Evolutionary conservation across 2,329 filamentous ascomycete species (phyloP), one percentile per base, ranked within the genome.

Genomic region (Phaeosphaeria sp.): DNA sequence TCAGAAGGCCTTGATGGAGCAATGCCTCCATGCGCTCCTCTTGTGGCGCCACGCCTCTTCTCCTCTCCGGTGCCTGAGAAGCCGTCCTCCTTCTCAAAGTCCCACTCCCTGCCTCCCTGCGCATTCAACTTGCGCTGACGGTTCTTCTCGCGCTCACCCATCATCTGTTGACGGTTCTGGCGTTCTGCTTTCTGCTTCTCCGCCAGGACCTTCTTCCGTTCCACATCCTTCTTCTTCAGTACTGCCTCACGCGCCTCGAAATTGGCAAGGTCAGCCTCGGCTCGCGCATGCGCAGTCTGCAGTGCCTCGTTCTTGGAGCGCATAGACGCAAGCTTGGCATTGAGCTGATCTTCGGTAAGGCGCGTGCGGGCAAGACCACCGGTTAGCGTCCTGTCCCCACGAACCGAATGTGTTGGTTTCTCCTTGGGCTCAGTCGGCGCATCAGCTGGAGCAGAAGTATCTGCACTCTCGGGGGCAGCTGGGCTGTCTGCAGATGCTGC

Each of bases 251-350:
- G 82, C 56, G 87, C 82, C 43, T 87, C 82, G 70, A 89, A 90
- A 0, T 83, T 84, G 2, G 86, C 87, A 53, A 85, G 83, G 63
- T 90, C 88, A n/a, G 86, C 87, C 77, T 90, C 85, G n/a, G 87
- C 87, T 23, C 87, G 82, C 1, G 84, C 85, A 68, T 90, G 87
- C 0, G 86, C 85, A 9, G 85, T 86, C 9, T 82, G 81, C 15
- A 86, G 80, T 50, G 84, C 81, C 6, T 83, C 84, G 52, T 88
- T 89, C 56, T 87, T 85, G 63, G 88, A 81, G 60, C 83, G 83
- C 66, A 89, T 89, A 36, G 82, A 80, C 7, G 84, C 85, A 58
- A 90, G 84, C 59, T 86, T 85, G 46, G 83, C 84, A 3, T 81
- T 82, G 7, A 90, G 81, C 72, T 90, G 84, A 62, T 83, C 85